These are phyloP conservation scores for Salix viminalis DNA, from an alignment of 345 rosid genomes.

Conservation along the genomic window DNA sequence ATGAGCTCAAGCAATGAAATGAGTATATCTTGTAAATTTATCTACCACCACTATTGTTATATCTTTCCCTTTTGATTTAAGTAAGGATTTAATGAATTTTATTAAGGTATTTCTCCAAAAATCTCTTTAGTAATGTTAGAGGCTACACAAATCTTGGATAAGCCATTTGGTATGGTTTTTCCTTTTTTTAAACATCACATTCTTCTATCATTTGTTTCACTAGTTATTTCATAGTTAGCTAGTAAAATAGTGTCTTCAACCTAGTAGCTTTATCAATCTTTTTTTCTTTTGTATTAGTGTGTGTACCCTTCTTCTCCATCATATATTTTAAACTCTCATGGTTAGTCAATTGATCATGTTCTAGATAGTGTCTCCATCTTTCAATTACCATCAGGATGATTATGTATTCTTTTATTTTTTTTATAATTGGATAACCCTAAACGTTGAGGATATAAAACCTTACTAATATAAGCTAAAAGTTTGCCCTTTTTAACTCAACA, in stretches of 20 bases:
- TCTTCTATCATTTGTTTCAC: neutral
- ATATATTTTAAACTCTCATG: neutral
- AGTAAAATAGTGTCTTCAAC: neutral
- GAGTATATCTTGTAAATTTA: neutral
- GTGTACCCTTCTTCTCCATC: neutral
- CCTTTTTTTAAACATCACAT: neutral
- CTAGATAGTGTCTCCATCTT: neutral
- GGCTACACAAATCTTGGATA: neutral
- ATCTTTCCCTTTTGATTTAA: neutral
- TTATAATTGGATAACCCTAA: neutral
- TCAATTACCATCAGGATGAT: neutral
- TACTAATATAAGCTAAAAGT: neutral
- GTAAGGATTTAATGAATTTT: neutral
- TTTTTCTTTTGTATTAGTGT: neutral
- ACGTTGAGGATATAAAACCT: neutral
- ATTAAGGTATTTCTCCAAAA: neutral
- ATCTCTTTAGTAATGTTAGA: too few species aligned
- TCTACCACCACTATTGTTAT: neutral
- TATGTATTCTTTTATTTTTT: neutral
- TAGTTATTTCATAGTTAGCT: too few species aligned
- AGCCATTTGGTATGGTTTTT: accelerated
- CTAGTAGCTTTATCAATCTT: neutral
- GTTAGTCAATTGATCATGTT: neutral
- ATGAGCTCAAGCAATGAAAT: neutral
- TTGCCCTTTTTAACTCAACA: neutral